Evolutionary conservation across 805 yeast species (phyloP).

Genomic region (Scheffersomyces ergatensis): DNA sequence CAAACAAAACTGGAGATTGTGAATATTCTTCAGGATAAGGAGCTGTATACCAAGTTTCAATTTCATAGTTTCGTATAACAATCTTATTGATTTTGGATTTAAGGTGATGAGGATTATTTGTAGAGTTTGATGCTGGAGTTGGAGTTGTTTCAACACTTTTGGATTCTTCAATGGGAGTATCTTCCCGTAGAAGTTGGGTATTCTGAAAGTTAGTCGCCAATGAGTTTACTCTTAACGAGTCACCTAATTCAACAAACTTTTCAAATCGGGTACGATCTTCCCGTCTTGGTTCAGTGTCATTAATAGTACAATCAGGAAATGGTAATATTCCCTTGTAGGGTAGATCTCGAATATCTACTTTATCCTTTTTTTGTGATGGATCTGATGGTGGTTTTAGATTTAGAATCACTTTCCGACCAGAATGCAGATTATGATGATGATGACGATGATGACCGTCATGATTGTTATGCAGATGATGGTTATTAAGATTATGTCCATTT

Average conservation of each 20-base stretch:
- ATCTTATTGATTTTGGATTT: constrained; percentile 52
- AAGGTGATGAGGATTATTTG: background rate
- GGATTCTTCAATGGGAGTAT: constrained; percentile 1
- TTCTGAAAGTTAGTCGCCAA: background rate
- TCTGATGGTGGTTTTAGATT: constrained; percentile 4
- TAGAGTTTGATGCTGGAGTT: constrained; percentile 2
- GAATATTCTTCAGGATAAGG: constrained; percentile 91
- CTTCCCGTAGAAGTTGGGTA: constrained; percentile 15
- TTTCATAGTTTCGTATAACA: constrained; percentile 69
- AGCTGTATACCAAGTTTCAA: constrained; percentile 88
- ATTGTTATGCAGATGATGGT: background rate
- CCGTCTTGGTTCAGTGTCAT: constrained; percentile 56
- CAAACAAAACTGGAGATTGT: constrained; percentile 55
- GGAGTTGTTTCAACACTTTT: constrained; percentile 4
- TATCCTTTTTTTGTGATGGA: background rate
- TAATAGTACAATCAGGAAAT: constrained; percentile 58
- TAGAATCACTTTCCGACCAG: background rate
- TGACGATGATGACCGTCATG: background rate
- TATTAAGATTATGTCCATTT: background rate
- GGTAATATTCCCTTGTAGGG: constrained; percentile 69
- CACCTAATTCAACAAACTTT: constrained; percentile 36
- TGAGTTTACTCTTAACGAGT: constrained; percentile 19
- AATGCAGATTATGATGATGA: background rate
- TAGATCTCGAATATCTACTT: constrained; percentile 31
- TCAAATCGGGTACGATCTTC: constrained; percentile 52